These are phyloP conservation scores for Paecilomyces sp. DNA, from an alignment of 2,329 filamentous ascomycete species.

Conservation along the genomic window DNA sequence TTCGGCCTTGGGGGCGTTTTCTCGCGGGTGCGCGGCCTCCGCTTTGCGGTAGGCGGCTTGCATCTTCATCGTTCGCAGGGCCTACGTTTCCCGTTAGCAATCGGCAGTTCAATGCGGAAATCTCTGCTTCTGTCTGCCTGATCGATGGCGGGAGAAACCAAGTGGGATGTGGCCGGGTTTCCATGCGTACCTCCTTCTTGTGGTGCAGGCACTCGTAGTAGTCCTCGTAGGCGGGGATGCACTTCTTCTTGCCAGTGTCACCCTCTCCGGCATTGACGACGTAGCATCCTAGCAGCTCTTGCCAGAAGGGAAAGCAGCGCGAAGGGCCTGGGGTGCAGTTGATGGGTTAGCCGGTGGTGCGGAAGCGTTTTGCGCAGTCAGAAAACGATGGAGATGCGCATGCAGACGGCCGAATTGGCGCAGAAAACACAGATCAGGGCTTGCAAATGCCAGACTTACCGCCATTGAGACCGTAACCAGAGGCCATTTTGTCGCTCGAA, in stretches of 20 bases:
- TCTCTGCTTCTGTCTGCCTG: background rate
- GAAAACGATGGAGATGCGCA: conserved; percentile 10
- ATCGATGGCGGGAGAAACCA: background rate
- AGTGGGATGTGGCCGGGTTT: conserved; percentile 1
- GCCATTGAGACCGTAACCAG: conserved; percentile 48
- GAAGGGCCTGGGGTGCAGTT: conserved; percentile 47
- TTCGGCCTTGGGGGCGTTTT: conserved; percentile 72
- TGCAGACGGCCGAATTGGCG: conserved; percentile 7
- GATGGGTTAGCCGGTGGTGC: conserved; percentile 16
- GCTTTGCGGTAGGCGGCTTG: conserved; percentile 81
- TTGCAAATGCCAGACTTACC: conserved; percentile 29
- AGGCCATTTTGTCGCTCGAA: conserved; percentile 37
- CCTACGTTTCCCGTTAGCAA: conserved; percentile 43
- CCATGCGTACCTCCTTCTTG: conserved; percentile 79
- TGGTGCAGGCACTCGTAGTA: conserved; percentile 99
- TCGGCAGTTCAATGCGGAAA: background rate
- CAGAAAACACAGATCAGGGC: background rate
- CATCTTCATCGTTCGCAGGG: conserved; percentile 67
- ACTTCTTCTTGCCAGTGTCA: conserved; percentile 81
- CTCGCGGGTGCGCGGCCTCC: conserved; percentile 65
- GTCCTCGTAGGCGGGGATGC: conserved; percentile 76
- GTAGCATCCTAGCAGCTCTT: conserved; percentile 97
- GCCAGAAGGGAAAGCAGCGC: conserved; percentile 99
- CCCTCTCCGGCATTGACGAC: conserved; percentile 83
- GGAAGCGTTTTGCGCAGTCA: conserved; percentile 5